phyloP scores from a whole-genome alignment of 2,329 filamentous ascomycete species.

The Mycogone perniciosa region DNA sequence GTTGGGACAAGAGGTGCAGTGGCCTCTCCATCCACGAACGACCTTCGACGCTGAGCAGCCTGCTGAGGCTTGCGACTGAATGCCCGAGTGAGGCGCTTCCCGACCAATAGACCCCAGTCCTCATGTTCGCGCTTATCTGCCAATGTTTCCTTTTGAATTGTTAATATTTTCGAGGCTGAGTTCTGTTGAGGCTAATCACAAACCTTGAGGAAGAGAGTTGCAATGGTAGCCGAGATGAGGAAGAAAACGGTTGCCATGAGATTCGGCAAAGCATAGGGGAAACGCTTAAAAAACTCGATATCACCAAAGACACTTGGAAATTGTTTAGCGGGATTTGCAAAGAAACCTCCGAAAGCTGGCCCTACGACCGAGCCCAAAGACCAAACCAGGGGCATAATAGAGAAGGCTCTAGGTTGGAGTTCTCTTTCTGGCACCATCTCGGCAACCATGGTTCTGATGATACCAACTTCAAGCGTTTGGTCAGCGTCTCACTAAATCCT shows the following conservation, averaged over 20 bases:
- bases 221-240: slow-evolving; percentile 65
- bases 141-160: slow-evolving; percentile 62
- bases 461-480: slow-evolving; percentile 56
- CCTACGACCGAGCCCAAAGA: slow-evolving; percentile 83
- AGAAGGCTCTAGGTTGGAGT: slow-evolving; percentile 83
- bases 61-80: slow-evolving; percentile 22
- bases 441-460: slow-evolving; percentile 85
- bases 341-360: slow-evolving; percentile 77
- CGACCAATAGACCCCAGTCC: slow-evolving; percentile 72
- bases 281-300: slow-evolving; percentile 62
- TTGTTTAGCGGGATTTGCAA: slow-evolving; percentile 73
- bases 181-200: slow-evolving; percentile 5
- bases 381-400: slow-evolving; percentile 88
- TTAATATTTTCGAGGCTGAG: not conserved
- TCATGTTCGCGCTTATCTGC: slow-evolving; percentile 58
- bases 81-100: slow-evolving; percentile 53
- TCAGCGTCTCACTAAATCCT: not conserved
- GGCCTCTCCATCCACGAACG: slow-evolving; percentile 50
- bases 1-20: slow-evolving; percentile 24
- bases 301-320: slow-evolving; percentile 65
- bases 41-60: slow-evolving; percentile 33
- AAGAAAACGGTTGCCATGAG: slow-evolving; percentile 72
- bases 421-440: slow-evolving; percentile 86
- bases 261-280: slow-evolving; percentile 82
- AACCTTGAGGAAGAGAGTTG: slow-evolving; percentile 70